Base-by-base conservation (phyloP, 768 basidiomycete species). In the Tricholomella constricta region DNA sequence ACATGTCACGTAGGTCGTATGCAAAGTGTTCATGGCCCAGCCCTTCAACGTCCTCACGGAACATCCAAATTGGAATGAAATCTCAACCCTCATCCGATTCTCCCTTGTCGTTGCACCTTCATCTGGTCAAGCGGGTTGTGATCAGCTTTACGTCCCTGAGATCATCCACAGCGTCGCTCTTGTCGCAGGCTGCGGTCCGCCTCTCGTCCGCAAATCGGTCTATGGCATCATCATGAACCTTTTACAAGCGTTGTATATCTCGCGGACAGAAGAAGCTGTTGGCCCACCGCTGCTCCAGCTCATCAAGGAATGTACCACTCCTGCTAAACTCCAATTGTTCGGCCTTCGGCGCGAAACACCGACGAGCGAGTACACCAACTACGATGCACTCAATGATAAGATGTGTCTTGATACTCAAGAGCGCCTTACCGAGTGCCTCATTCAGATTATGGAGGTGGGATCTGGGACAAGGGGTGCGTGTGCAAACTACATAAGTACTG, bases 201-300 rank as follows among this genome's bases (percentile, higher is more conserved):
- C 84, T 0, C 70, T 85, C 11, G 83, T 94, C 44, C 84, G 94
- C 20, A 88, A 87, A 56, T 87, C 90, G 4, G 82, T 91, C 35
- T 92, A 91, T 63, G 93, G 89, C 8, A 79, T 90, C 32, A 71
- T 91, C 55, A 79, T 93, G 69, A 94, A 94, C 67, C 78, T 92
- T 31, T 70, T 95, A 15, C 94, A 95, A 57, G 82, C 88, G 0
- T 69, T 95, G 12, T 86, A 85, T 69, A 70, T 83, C 43, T 70
- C 80, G 14, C 77, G 80, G 36, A 71, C 78, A 15, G 84, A 88
- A 26, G 87, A 89, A 35, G 65, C 81, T n/a, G 74, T 75, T 23
- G 79, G 78, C 11, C 74, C 85, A 1, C 82, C 84, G 35, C 70
- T 95, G 19, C 78, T 82, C 45, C 69, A 75, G 41, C 68, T 93